phyloP scores from a whole-genome alignment of 192 early-diverging fungal species.

The Podila minutissima region DNA sequence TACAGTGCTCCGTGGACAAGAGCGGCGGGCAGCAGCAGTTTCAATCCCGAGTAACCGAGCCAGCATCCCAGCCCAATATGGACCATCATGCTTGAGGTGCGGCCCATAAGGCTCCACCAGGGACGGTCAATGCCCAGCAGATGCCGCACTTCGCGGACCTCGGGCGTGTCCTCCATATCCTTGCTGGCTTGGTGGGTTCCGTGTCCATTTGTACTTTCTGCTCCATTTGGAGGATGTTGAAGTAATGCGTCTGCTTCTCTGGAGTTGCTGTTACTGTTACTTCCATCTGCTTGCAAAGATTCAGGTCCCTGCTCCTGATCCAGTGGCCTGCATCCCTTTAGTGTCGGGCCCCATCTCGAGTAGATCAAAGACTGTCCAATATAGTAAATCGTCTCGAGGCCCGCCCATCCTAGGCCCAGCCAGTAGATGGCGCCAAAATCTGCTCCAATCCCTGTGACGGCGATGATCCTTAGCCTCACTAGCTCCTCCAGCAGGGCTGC shows the following conservation, averaged over 20 bases:
- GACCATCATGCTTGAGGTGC: conserved; percentile 54
- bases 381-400: conserved; percentile 47
- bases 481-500: conserved; percentile 39
- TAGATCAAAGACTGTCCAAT: conserved; percentile 49
- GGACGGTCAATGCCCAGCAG: conserved; percentile 47
- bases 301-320: neutral
- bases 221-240: neutral
- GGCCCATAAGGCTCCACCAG: conserved; percentile 58
- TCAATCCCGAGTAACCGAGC: conserved; percentile 26
- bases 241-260: neutral
- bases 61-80: conserved; percentile 53
- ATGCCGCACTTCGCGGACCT: conserved; percentile 22
- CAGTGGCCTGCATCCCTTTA: neutral
- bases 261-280: neutral
- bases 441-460: neutral
- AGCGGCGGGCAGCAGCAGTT: conserved; percentile 31
- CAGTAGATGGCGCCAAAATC: conserved; percentile 53
- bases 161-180: neutral
- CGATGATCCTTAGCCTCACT: conserved; percentile 16
- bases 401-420: conserved; percentile 54
- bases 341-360: conserved; percentile 4
- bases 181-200: neutral
- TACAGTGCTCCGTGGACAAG: conserved; percentile 41
- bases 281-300: neutral
- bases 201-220: neutral